Conservation (phyloP, 2,329 filamentous ascomycete species). For the Keithomyces neogunnii region DNA sequence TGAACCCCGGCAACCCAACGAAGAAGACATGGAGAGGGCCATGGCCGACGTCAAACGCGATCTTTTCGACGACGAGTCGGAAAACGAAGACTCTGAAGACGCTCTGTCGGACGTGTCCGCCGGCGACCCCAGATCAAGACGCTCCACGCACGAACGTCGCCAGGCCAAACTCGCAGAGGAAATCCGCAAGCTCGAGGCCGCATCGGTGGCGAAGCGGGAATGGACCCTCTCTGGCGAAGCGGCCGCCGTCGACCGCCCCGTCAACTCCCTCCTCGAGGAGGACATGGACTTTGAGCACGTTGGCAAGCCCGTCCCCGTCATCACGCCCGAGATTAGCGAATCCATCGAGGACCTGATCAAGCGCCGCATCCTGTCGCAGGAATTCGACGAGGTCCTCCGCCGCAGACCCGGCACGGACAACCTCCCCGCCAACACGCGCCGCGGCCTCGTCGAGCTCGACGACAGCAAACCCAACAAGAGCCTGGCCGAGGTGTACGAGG, state of each 20-base stretch:
- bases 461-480: constrained; percentile 82
- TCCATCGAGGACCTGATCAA: constrained; percentile 92
- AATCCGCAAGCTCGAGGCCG: constrained; percentile 83
- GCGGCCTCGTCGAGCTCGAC: constrained; percentile 72
- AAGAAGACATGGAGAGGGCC: constrained; percentile 67
- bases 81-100: constrained; percentile 55
- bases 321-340: constrained; percentile 85
- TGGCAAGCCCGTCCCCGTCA: constrained; percentile 89
- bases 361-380: constrained; percentile 75
- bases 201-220: constrained; percentile 79
- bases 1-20: constrained; percentile 38
- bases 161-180: constrained; percentile 82
- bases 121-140: constrained; percentile 61
- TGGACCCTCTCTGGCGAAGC: constrained; percentile 91
- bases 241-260: constrained; percentile 67
- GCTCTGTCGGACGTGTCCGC: constrained; percentile 58
- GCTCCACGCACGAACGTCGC: constrained; percentile 77
- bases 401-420: constrained; percentile 68
- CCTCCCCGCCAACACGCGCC: constrained; percentile 50
- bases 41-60: constrained; percentile 85
- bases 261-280: constrained; percentile 89
- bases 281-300: constrained; percentile 93
- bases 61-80: constrained; percentile 73
- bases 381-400: constrained; percentile 86
- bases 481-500: constrained; percentile 88